A percentile compares a stretch with the other conserved stretches of the same genome.
These are phyloP conservation scores for Aureobasidium sp. DNA, from an alignment of 2,329 filamentous ascomycete genomes.

Conservation along the genomic window DNA sequence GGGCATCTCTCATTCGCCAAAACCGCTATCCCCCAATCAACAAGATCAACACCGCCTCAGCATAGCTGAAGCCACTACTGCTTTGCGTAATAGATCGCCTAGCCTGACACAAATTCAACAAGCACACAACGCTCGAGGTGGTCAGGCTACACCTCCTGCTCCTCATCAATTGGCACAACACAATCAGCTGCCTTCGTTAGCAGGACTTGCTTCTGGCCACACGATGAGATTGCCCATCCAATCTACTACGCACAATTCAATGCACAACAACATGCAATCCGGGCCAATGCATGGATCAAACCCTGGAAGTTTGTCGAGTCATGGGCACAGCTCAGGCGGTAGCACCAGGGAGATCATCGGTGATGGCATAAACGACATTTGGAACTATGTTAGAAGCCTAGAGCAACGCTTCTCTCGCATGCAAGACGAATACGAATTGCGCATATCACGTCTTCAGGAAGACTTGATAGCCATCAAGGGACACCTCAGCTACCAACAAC, in stretches of 20 bases:
- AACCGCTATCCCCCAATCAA: conserved; percentile 66
- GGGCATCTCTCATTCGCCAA: conserved; percentile 77
- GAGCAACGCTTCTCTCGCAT: conserved; percentile 48
- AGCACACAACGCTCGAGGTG: conserved; percentile 54
- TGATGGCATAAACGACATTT: conserved; percentile 47
- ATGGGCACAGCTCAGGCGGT: conserved; percentile 50
- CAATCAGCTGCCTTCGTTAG: conserved; percentile 30
- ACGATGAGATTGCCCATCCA: conserved; percentile 23
- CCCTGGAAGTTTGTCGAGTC: conserved; percentile 44
- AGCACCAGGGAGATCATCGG: conserved; percentile 61
- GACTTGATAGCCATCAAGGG: conserved; percentile 35
- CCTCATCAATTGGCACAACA: conserved; percentile 34
- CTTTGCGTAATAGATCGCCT: conserved; percentile 56
- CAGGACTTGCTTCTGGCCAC: conserved; percentile 31
- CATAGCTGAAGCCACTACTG: conserved; percentile 36
- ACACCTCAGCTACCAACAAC: conserved; percentile 13
- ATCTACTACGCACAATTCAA: not conserved
- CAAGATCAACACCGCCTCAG: conserved; percentile 47
- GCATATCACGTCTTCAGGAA: conserved; percentile 38
- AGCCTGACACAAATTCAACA: conserved; percentile 60
- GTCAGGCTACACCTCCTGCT: conserved; percentile 49
- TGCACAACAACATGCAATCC: conserved; percentile 15
- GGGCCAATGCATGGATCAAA: conserved; percentile 39
- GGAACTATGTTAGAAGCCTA: conserved; percentile 64
- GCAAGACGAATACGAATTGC: conserved; percentile 42